Evolutionary conservation across 352 stramenopile genomes (phyloP), one percentile per base, ranked within the genome.

Genomic region (Globisporangium cylindrosporum): DNA sequence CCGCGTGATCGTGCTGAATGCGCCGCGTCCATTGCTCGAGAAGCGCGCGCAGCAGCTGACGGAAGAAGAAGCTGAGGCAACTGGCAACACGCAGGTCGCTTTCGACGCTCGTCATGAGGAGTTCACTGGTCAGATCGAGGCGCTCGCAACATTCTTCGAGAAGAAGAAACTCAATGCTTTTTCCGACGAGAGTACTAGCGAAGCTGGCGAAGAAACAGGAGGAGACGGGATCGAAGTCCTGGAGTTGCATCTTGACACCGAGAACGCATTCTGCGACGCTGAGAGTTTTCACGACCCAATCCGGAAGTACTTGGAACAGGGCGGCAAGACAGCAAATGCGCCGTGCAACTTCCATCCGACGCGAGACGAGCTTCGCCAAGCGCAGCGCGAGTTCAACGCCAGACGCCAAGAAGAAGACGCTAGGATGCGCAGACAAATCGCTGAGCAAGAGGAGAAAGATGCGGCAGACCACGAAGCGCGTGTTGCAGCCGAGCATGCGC

Each of bases 321-420:
- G 82, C 57, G 81, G 83, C 1, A 72, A 64, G n/a, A 75, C 72
- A 55, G 72, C 65, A 69, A 77, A 55, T 8, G 46, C 69, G n/a
- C 87, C 86, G 7, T 81, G 72, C 72, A 97, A 95, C 64, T 96
- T 94, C 69, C 88, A 94, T 36, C 89, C 89, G 22, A 97, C 90
- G 15, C 71, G 65, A 8, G 81, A 89, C 14, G 90, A 95, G 64
- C 34, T 92, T 27, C 74, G 69, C 0, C 68, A 82, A 55, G 78
- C 80, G 56, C 73, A 82, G 55, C 75, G 72, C 51, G 74, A 88
- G 5, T 70, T 74, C 9, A 72, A 80, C 3, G 74, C 81, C 29
- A 82, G 88, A 55, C 76, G 79, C 65, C 74, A 70, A 48, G 72
- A 86, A 41, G 80, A 86, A 10, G 82, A 89, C 7, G 32, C 64